A percentile compares a stretch with the other conserved stretches of the same genome.
These are phyloP conservation scores for Hippophae tibetana DNA, from an alignment of 306 rosid genomes.

Conservation along the genomic window DNA sequence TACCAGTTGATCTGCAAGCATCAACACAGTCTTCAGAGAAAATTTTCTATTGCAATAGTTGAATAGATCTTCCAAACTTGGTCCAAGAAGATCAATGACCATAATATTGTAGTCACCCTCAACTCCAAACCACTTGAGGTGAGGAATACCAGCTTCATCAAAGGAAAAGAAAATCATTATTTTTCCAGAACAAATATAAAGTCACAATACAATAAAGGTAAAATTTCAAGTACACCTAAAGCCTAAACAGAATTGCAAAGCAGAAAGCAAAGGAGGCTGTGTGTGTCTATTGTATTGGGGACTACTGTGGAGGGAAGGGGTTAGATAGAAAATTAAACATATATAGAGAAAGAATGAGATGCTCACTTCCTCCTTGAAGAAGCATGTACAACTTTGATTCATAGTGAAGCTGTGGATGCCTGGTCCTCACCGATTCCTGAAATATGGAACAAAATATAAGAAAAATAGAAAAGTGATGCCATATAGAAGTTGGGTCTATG, in stretches of 20 bases:
- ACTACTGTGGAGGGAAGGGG: not conserved
- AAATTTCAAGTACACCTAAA: too few relatives aligned
- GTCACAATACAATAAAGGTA: too few relatives aligned
- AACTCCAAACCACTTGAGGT: conserved; percentile 96
- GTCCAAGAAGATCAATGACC: conserved; percentile 99
- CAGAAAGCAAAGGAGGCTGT: too few relatives aligned
- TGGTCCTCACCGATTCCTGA: conserved; percentile 91
- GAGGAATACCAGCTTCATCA: conserved; percentile 90
- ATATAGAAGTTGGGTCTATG: not conserved
- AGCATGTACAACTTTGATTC: conserved; percentile 96
- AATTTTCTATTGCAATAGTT: conserved; percentile 91
- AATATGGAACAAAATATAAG: conserved; percentile 7
- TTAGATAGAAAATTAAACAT: not conserved
- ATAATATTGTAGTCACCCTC: conserved; percentile 93
- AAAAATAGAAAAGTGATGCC: not conserved
- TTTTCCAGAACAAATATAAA: not conserved
- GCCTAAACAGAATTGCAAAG: too few relatives aligned
- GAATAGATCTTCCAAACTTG: conserved; percentile 96
- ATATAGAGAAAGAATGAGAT: conserved; percentile 6
- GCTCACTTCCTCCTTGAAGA: conserved; percentile 99
- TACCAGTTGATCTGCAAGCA: conserved; percentile 99
- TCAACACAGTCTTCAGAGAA: conserved; percentile 80
- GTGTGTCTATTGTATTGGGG: too few relatives aligned
- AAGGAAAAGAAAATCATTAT: conserved; percentile 25
- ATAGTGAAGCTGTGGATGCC: conserved; percentile 98